Percentiles rank a stretch among this genome's conserved stretches.
phyloP scores from a whole-genome alignment of 2,329 filamentous ascomycete species.

The Fonsecaea nubica region DNA sequence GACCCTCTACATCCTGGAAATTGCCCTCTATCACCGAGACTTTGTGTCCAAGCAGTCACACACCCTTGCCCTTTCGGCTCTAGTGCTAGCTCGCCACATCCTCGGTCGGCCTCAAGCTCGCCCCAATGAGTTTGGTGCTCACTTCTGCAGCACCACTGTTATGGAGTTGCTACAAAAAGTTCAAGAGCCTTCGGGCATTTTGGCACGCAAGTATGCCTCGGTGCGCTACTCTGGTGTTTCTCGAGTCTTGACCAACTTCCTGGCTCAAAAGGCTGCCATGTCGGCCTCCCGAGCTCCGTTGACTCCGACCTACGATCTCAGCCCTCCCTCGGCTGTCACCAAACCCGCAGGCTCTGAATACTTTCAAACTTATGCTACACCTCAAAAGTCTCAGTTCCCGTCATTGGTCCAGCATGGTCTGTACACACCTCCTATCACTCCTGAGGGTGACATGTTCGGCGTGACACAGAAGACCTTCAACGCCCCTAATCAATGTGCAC shows the following conservation, averaged over 20 bases:
- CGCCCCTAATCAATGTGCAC: conserved; percentile 38
- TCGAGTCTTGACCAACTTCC: conserved; percentile 69
- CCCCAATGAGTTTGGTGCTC: conserved; percentile 74
- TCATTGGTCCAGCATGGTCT: conserved; percentile 47
- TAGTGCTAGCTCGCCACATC: conserved; percentile 86
- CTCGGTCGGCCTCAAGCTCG: conserved; percentile 78
- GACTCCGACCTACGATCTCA: conserved; percentile 41
- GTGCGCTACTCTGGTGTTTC: conserved; percentile 70
- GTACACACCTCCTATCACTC: conserved; percentile 57
- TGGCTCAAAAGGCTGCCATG: conserved; percentile 67
- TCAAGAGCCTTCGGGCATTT: conserved; percentile 70
- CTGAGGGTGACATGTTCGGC: conserved; percentile 48
- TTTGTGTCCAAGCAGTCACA: conserved; percentile 94
- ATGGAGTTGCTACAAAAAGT: conserved; percentile 70
- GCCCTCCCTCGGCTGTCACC: conserved; percentile 45
- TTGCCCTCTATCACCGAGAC: conserved; percentile 93
- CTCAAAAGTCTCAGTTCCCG: conserved; percentile 38
- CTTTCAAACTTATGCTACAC: conserved; percentile 38
- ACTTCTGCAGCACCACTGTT: conserved; percentile 60
- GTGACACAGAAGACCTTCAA: conserved; percentile 46
- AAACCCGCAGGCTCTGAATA: conserved; percentile 31
- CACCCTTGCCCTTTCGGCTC: conserved; percentile 83
- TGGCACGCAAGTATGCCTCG: conserved; percentile 72
- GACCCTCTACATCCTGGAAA: conserved; percentile 92
- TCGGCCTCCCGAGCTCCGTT: conserved; percentile 45